Evolutionary conservation across 345 rosid genomes (phyloP).

Genomic region (Gossypium herbaceum): DNA sequence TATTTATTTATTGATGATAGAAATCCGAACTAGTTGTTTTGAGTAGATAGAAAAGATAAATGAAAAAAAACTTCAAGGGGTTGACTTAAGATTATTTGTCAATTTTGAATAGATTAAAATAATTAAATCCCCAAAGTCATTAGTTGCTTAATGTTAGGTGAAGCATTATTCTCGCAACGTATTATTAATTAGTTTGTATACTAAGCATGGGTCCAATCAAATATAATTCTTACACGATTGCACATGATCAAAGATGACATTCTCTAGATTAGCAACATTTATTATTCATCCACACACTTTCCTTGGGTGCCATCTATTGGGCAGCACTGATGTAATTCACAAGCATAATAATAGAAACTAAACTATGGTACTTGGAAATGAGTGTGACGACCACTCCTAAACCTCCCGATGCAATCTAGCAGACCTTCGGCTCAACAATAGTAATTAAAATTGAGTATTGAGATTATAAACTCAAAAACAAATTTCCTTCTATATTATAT

Average conservation of each 20-base stretch:
- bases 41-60: too few relatives aligned
- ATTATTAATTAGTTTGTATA: too few relatives aligned
- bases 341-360: conserved; percentile 3
- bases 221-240: too few relatives aligned
- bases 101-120: too few relatives aligned
- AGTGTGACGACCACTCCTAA: not conserved
- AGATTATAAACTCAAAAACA: not conserved
- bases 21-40: too few relatives aligned
- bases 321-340: conserved; percentile 20
- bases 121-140: too few relatives aligned
- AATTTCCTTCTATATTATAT: not conserved
- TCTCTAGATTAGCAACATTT: not conserved
- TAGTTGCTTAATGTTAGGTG: too few relatives aligned
- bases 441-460: not conserved
- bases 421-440: not conserved
- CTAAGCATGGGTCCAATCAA: too few relatives aligned
- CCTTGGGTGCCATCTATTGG: conserved; percentile 6
- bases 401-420: not conserved
- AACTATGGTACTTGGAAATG: not conserved
- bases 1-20: too few relatives aligned
- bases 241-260: not conserved
- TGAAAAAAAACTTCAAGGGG: too few relatives aligned
- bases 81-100: too few relatives aligned
- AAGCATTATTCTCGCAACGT: too few relatives aligned
- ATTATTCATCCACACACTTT: not conserved